Percentiles rank a stretch among this genome's conserved stretches.
Evolutionary conservation across 495 filamentous ascomycete species (phyloP).

Genomic region (Corynascus novoguineensis): DNA sequence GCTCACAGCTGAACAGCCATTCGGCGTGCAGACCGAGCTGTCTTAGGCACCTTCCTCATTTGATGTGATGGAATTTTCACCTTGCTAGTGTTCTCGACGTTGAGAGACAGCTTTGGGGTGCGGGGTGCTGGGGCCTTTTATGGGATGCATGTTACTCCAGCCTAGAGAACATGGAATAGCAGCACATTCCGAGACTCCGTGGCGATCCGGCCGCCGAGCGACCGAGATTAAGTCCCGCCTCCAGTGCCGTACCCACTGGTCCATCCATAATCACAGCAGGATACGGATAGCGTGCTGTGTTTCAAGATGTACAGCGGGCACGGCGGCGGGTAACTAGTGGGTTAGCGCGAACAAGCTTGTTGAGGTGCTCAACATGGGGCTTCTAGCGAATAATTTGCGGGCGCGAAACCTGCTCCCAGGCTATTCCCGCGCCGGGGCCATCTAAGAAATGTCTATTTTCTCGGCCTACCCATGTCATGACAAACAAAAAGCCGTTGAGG

Average conservation of each 20-base stretch:
- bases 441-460: background rate
- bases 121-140: too few relatives aligned
- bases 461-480: background rate
- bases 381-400: too few relatives aligned
- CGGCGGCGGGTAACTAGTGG: too few relatives aligned
- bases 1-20: background rate
- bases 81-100: background rate
- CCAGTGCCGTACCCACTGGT: too few relatives aligned
- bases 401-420: background rate
- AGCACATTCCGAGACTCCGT: background rate
- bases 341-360: too few relatives aligned
- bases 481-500: background rate
- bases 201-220: background rate
- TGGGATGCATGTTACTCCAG: background rate
- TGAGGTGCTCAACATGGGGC: too few relatives aligned
- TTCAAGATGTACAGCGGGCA: too few relatives aligned
- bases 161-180: background rate
- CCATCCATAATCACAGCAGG: too few relatives aligned
- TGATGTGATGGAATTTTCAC: background rate
- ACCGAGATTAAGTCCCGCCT: background rate
- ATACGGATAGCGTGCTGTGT: too few relatives aligned
- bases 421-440: slow-evolving; percentile 6
- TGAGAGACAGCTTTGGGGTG: too few relatives aligned
- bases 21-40: slow-evolving; percentile 3
- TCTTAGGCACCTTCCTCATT: slow-evolving; percentile 4